Evolutionary conservation across 768 basidiomycete genomes (phyloP).

Genomic region (Obba rivulosa): DNA sequence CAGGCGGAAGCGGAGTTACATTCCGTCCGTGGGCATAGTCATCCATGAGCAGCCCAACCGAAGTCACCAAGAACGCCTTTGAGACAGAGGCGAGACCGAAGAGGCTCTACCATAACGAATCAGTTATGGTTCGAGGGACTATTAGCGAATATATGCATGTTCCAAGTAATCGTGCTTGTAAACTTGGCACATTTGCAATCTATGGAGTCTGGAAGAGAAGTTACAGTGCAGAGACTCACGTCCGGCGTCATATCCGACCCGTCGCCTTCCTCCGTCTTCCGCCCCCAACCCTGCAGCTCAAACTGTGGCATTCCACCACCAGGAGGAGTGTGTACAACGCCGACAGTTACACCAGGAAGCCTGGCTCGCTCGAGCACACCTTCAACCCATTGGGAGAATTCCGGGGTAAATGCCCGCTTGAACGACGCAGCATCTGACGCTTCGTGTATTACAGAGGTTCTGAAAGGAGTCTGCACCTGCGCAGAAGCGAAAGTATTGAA

Average conservation of each 20-base stretch:
- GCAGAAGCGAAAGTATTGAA: too few species aligned
- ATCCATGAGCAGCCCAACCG: constrained; percentile 28
- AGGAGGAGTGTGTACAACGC: constrained; percentile 9
- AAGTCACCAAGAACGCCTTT: constrained; percentile 24
- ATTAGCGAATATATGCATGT: too few species aligned
- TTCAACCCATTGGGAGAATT: constrained; percentile 7
- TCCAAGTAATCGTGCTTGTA: too few species aligned
- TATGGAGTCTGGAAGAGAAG: not conserved
- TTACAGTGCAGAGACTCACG: constrained; percentile 8
- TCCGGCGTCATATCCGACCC: constrained; percentile 11
- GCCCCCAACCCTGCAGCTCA: constrained; percentile 12
- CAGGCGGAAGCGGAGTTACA: constrained; percentile 16
- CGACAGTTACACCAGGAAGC: constrained; percentile 12
- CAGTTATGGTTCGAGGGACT: too few species aligned
- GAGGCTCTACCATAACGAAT: constrained; percentile 16
- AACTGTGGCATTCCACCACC: not conserved
- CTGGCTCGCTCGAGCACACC: constrained; percentile 3
- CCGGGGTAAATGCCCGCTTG: constrained; percentile 3
- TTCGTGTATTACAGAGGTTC: too few species aligned
- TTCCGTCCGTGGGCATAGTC: constrained; percentile 27
- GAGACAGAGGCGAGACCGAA: constrained; percentile 27
- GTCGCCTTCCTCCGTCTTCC: constrained; percentile 9
- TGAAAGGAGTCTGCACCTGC: too few species aligned
- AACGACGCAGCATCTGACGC: too few species aligned
- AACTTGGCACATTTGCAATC: not conserved